These are phyloP conservation scores for Aspergillus tubingensis DNA, from an alignment of 2,329 filamentous ascomycete genomes.

Conservation along the genomic window DNA sequence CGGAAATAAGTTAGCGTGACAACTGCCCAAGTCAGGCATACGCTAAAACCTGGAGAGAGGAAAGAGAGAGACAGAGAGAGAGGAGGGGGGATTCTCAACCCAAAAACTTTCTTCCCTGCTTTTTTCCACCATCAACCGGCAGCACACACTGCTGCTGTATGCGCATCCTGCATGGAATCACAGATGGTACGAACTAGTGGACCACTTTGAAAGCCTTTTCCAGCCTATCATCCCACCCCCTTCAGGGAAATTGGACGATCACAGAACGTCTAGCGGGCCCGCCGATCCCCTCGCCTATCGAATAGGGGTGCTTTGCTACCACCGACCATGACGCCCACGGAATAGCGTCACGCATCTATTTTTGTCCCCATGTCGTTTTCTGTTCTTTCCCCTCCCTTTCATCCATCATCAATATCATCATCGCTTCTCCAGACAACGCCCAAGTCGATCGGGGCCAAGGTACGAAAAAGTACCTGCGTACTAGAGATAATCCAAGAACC, in stretches of 20 bases:
- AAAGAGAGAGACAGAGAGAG: too few relatives aligned
- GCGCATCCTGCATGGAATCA: slow-evolving; percentile 16
- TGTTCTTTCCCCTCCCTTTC: background rate
- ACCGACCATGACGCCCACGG: background rate
- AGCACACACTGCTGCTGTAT: background rate
- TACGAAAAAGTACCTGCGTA: too few relatives aligned
- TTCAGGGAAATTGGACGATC: slow-evolving; percentile 10
- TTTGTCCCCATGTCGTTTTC: background rate
- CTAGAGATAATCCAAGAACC: too few relatives aligned
- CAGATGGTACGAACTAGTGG: slow-evolving; percentile 10
- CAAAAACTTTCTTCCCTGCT: background rate
- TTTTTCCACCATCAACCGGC: background rate
- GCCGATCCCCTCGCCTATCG: slow-evolving; percentile 1
- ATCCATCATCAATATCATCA: background rate
- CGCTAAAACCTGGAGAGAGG: background rate
- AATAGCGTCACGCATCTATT: slow-evolving; percentile 9
- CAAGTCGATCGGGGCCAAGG: too few relatives aligned
- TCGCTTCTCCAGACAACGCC: too few relatives aligned
- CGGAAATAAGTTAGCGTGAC: background rate
- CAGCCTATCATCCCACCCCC: slow-evolving; percentile 14
- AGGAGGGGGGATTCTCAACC: background rate
- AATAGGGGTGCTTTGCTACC: slow-evolving; percentile 11
- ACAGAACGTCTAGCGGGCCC: slow-evolving; percentile 8
- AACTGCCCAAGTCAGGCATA: background rate
- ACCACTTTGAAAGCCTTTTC: slow-evolving; percentile 7